Evolutionary conservation across 257 asterid species (phyloP), one percentile per base, ranked within the genome.

Genomic region (Solanum rostratum): DNA sequence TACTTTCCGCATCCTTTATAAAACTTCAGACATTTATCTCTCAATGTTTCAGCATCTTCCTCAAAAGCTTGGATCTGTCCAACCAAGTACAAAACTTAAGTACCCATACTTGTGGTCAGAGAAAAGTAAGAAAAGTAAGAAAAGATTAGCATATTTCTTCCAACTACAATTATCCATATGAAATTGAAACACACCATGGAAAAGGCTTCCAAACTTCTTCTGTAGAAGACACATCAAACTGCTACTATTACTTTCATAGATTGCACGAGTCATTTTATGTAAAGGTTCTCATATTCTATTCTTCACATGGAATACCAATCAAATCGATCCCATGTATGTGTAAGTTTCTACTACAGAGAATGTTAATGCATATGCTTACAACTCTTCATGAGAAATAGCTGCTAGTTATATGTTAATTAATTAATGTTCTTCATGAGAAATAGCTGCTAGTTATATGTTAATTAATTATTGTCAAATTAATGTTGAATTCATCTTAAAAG

Each of bases 1-100:
- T 96, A 96, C 88, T 95, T 96, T 85, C 97, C 93, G 85, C 97
- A 93, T 83, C 98, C 98, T 93, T 95, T 96, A 88, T 92, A 95
- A 87, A 96, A 94, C 91, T 95, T 96, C 57, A 95, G 88, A 78
- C 98, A 90, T 89, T 93, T 91, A 66, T 95, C 98, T 84, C 97
- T 91, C 87, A 96, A 80, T 79, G 86, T 88, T 84, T 96, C 98
- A 11, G 97, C 95, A 87, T 88, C 91, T 87, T 96, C 99, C 90
- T 96, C 99, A 95, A 92, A 85, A 88, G 90, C 87, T 79, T 96
- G 99, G 88, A 96, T 91, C 98, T 96, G 97, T 87, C 57, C 87
- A 69, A 84, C 81, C 87, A 89, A 84, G 86, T 86, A 74, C 68
- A 89, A 70, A 83, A 85, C 27, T 39, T 66, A 81, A 83, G 65